Conservation (phyloP, 2,329 filamentous ascomycete genomes). For the Ophiostoma sp. region DNA sequence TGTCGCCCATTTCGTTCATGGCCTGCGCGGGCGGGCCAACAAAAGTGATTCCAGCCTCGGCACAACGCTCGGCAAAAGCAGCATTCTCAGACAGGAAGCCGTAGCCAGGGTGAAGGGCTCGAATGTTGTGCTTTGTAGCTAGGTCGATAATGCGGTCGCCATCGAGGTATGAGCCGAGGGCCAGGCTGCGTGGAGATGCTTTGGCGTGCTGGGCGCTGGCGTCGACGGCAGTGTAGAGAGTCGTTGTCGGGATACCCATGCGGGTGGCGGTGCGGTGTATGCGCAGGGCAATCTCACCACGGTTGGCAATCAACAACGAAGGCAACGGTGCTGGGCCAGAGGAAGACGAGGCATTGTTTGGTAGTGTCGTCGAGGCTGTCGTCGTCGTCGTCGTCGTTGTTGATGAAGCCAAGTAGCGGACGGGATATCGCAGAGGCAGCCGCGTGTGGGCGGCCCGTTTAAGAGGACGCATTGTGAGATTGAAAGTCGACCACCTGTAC, state of each 20-base stretch:
- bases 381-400: slow-evolving; percentile 17
- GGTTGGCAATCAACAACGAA: slow-evolving; percentile 91
- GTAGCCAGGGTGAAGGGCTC: slow-evolving; percentile 93
- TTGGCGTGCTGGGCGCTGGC: slow-evolving; percentile 80
- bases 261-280: slow-evolving; percentile 82
- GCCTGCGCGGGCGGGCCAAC: slow-evolving; percentile 83
- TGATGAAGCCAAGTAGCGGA: slow-evolving; percentile 19
- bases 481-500: background rate
- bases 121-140: slow-evolving; percentile 78
- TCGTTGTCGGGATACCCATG: slow-evolving; percentile 88
- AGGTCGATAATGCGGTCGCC: slow-evolving; percentile 86
- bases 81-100: slow-evolving; percentile 95
- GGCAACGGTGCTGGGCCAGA: slow-evolving; percentile 30
- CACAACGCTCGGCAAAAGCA: slow-evolving; percentile 79
- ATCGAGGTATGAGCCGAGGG: slow-evolving; percentile 85
- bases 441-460: slow-evolving; percentile 44
- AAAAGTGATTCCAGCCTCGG: slow-evolving; percentile 85
- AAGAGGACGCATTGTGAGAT: slow-evolving; percentile 48
- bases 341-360: slow-evolving; percentile 35
- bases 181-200: slow-evolving; percentile 75
- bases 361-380: slow-evolving; percentile 12
- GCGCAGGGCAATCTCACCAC: slow-evolving; percentile 92
- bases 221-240: slow-evolving; percentile 91
- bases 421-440: slow-evolving; percentile 34
- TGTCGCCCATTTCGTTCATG: slow-evolving; percentile 87